Conservation (phyloP, 2,329 filamentous ascomycete species). For the Truncatella angustata region DNA sequence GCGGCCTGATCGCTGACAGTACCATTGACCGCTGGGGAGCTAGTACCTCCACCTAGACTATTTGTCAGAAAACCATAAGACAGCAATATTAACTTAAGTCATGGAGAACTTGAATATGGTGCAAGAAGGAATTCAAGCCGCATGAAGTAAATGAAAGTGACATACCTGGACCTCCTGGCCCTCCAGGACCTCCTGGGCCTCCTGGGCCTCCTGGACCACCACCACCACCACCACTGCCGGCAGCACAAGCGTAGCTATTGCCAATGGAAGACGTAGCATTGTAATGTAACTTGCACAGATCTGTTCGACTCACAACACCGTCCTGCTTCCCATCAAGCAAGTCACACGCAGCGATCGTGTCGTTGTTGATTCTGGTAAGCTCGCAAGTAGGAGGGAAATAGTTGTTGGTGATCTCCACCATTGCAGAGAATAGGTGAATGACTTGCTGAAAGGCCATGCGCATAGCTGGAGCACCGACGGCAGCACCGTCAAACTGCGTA, state of each 20-base stretch:
- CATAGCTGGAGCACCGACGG: conserved; percentile 1
- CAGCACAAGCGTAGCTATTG: background rate
- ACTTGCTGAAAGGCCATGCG: conserved; percentile 8
- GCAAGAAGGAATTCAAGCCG: no score
- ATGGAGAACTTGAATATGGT: no score
- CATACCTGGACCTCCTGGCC: no score
- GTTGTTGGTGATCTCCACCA: conserved; percentile 5
- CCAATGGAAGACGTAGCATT: background rate
- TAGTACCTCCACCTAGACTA: background rate
- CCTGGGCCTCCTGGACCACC: background rate
- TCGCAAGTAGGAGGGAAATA: conserved; percentile 5
- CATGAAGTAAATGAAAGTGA: no score
- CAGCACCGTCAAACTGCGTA: conserved; percentile 7
- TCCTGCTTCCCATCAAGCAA: background rate
- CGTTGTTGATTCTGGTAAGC: conserved; percentile 3
- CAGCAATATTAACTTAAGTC: no score
- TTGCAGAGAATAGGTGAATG: background rate
- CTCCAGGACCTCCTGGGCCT: background rate
- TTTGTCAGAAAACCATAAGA: no score
- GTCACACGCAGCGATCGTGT: conserved; percentile 1
- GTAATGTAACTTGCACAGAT: conserved; percentile 6
- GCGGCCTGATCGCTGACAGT: background rate
- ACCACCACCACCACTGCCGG: background rate
- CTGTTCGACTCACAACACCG: conserved; percentile 4
- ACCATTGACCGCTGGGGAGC: background rate